Evolutionary conservation across 768 basidiomycete genomes (phyloP).

Genomic region (Suillus placidus): DNA sequence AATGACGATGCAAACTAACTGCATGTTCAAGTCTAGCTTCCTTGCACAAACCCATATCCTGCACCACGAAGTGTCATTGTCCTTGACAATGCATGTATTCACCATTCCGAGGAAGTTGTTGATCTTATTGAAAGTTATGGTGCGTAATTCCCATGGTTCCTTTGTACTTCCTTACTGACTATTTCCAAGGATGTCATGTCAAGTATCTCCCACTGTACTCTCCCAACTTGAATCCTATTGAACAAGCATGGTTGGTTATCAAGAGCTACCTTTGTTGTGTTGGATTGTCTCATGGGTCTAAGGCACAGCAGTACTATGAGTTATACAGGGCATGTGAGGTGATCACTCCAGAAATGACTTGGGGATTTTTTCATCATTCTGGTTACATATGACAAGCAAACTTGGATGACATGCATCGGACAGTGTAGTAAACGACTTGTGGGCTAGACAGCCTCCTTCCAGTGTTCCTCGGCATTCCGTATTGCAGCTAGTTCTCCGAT

Average conservation of each 20-base stretch:
- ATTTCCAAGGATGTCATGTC: constrained; percentile 18
- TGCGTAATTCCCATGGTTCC: constrained; percentile 6
- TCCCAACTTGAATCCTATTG: constrained; percentile 33
- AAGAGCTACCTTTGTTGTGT: constrained; percentile 19
- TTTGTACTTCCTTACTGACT: constrained; percentile 16
- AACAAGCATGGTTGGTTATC: constrained; percentile 29
- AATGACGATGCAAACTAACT: not conserved
- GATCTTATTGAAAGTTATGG: constrained; percentile 12
- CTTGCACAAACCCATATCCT: constrained; percentile 24
- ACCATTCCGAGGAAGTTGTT: constrained; percentile 23
- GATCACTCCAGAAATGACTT: constrained; percentile 15
- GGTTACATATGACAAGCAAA: constrained; percentile 8
- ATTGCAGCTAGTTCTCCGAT: constrained; percentile 3
- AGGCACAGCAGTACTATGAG: constrained; percentile 8
- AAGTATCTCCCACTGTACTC: constrained; percentile 36
- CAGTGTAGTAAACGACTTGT: not conserved
- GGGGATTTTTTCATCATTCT: constrained; percentile 22
- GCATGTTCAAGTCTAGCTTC: constrained; percentile 16
- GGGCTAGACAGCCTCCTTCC: not conserved
- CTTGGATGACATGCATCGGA: not conserved
- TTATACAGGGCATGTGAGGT: constrained; percentile 13
- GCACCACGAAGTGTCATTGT: constrained; percentile 20
- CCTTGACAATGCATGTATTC: constrained; percentile 23
- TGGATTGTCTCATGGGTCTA: constrained; percentile 10
- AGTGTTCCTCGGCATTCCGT: not conserved